These are phyloP conservation scores for Phytophthora meadii DNA, from an alignment of 352 stramenopile genomes.

Conservation along the genomic window DNA sequence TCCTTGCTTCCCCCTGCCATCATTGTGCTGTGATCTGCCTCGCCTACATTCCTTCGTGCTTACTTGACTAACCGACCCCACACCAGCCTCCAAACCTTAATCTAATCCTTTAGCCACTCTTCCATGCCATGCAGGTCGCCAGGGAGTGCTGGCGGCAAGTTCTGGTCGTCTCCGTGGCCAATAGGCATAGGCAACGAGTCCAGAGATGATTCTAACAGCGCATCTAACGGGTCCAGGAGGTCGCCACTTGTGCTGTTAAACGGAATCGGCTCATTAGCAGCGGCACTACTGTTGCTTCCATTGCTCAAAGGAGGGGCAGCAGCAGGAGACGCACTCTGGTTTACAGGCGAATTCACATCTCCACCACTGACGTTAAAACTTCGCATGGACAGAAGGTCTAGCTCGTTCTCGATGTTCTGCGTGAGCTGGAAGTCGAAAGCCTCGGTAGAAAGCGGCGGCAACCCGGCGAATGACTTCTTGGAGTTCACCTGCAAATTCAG, in stretches of 20 bases:
- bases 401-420: conserved; percentile 81
- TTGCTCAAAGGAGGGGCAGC: conserved; percentile 11
- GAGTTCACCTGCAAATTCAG: conserved; percentile 69
- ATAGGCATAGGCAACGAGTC: conserved; percentile 76
- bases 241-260: conserved; percentile 45
- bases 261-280: conserved; percentile 46
- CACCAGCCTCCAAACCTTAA: conserved; percentile 23
- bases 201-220: conserved; percentile 59
- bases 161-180: conserved; percentile 53
- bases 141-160: conserved; percentile 58
- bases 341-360: conserved; percentile 22
- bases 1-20: conserved; percentile 1
- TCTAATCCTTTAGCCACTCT: conserved; percentile 83
- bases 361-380: conserved; percentile 48
- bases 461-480: conserved; percentile 68
- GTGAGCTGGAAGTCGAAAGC: conserved; percentile 82
- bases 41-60: conserved; percentile 13
- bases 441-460: conserved; percentile 66
- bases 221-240: conserved; percentile 60
- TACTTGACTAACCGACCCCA: conserved; percentile 25
- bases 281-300: conserved; percentile 9
- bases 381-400: conserved; percentile 79
- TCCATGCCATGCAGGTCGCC: conserved; percentile 82
- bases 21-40: conserved; percentile 4
- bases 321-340: conserved; percentile 20